A percentile compares a stretch with the other conserved stretches of the same genome.
Evolutionary conservation across 1,284 basidiomycete species (phyloP).

Genomic region (Trametes pubescens): DNA sequence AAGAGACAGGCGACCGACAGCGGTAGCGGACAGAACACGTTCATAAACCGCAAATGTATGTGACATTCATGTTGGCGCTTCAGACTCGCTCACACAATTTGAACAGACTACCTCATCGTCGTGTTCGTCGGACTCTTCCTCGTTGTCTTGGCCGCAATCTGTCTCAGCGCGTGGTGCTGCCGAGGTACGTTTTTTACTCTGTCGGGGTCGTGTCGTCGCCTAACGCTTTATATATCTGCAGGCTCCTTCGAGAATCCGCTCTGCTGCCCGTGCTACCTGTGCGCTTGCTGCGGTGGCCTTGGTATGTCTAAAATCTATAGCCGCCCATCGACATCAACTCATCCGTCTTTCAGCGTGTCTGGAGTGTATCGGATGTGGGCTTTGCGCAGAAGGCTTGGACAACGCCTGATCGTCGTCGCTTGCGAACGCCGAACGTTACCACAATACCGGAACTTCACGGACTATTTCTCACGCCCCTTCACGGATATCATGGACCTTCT

Average conservation of each 20-base stretch:
- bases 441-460: background rate
- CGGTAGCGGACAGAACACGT: slow-evolving; percentile 15
- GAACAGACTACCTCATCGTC: slow-evolving; percentile 31
- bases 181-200: slow-evolving; percentile 15
- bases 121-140: slow-evolving; percentile 34
- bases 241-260: slow-evolving; percentile 33
- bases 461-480: slow-evolving; percentile 3
- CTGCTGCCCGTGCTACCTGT: slow-evolving; percentile 35
- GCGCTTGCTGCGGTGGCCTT: slow-evolving; percentile 35
- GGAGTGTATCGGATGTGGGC: slow-evolving; percentile 33
- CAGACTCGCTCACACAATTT: background rate
- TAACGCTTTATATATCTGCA: background rate
- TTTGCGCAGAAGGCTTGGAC: slow-evolving; percentile 33
- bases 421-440: background rate
- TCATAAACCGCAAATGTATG: slow-evolving; percentile 31
- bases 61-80: background rate
- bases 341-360: slow-evolving; percentile 25
- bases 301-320: slow-evolving; percentile 20
- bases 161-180: slow-evolving; percentile 35
- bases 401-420: slow-evolving; percentile 16
- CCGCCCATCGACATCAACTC: background rate
- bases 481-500: slow-evolving; percentile 6
- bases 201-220: background rate
- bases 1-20: slow-evolving; percentile 29
- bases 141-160: slow-evolving; percentile 30